Conservation (phyloP, 495 filamentous ascomycete species). For the Aspergillus biplanus region DNA sequence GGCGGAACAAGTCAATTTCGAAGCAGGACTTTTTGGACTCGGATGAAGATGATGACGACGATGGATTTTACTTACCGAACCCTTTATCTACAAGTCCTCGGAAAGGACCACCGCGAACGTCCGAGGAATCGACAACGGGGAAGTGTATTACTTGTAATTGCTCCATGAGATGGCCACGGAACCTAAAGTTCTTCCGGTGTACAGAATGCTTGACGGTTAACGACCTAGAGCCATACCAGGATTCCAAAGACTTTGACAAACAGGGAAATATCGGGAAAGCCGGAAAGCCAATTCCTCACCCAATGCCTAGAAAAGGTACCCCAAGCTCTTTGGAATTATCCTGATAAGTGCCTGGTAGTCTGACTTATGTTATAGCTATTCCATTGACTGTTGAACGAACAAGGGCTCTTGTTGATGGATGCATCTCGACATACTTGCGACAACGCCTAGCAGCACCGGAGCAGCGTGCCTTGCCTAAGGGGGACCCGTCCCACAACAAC, state of each 20-base stretch:
- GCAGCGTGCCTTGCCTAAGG: conserved; percentile 20
- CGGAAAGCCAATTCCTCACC: conserved; percentile 16
- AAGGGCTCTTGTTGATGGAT: conserved; percentile 54
- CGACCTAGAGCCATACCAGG: conserved; percentile 63
- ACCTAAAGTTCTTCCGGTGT: conserved; percentile 77
- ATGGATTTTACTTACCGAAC: conserved; percentile 36
- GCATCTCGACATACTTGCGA: conserved; percentile 56
- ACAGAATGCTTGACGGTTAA: conserved; percentile 87
- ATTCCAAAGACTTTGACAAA: conserved; percentile 25
- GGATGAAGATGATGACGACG: conserved; percentile 46
- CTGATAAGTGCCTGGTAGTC: conserved; percentile 11
- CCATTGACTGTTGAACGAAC: conserved; percentile 53
- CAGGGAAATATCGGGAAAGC: conserved; percentile 23
- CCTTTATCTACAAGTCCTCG: conserved; percentile 35
- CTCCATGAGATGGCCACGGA: conserved; percentile 79
- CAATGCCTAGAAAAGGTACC: conserved; percentile 32
- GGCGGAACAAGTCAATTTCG: conserved; percentile 39
- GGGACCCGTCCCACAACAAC: conserved; percentile 20
- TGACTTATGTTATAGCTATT: conserved; percentile 29
- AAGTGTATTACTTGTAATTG: conserved; percentile 84
- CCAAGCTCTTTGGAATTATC: neutral
- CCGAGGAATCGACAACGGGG: conserved; percentile 60
- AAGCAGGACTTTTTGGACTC: conserved; percentile 43
- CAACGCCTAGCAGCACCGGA: conserved; percentile 30
- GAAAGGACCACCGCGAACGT: conserved; percentile 34